Percentiles rank a stretch among this genome's conserved stretches.
Conservation (phyloP, 208 protist species). For the Leishmania turanica region DNA sequence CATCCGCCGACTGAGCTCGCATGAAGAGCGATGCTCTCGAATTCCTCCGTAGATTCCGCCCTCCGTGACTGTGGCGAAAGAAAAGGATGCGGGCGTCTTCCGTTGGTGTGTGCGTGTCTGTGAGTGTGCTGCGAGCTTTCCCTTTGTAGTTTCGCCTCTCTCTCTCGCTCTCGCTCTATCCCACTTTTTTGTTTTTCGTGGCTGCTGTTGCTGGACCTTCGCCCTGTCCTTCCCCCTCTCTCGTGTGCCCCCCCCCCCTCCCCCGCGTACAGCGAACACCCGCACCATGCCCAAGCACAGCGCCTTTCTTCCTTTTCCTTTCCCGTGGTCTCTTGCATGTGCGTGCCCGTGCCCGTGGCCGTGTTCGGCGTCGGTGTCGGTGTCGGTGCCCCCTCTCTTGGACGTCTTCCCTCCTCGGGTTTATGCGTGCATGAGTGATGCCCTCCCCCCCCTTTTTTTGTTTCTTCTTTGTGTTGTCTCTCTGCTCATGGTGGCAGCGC, state of each 20-base stretch:
- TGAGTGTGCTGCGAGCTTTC: neutral
- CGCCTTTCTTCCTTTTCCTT: too few species aligned
- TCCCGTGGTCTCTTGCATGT: too few species aligned
- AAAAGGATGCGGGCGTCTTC: neutral
- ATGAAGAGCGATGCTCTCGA: too few species aligned
- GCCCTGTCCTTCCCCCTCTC: neutral
- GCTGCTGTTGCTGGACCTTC: too few species aligned
- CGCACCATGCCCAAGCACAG: too few species aligned
- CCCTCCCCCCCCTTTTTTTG: too few species aligned
- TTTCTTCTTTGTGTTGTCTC: neutral
- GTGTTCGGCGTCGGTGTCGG: too few species aligned
- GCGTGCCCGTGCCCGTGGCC: too few species aligned
- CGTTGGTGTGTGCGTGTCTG: neutral
- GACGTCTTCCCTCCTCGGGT: neutral
- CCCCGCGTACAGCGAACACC: too few species aligned
- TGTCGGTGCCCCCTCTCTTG: too few species aligned
- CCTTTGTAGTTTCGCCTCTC: neutral
- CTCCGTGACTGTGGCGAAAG: neutral
- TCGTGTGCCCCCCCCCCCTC: too few species aligned
- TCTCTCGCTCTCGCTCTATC: neutral
- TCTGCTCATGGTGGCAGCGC: neutral
- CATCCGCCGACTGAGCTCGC: neutral
- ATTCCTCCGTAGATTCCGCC: neutral
- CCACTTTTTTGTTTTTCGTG: too few species aligned
- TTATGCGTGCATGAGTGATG: neutral